Conservation (phyloP, 2,329 filamentous ascomycete species). For the Zasmidium cellare region DNA sequence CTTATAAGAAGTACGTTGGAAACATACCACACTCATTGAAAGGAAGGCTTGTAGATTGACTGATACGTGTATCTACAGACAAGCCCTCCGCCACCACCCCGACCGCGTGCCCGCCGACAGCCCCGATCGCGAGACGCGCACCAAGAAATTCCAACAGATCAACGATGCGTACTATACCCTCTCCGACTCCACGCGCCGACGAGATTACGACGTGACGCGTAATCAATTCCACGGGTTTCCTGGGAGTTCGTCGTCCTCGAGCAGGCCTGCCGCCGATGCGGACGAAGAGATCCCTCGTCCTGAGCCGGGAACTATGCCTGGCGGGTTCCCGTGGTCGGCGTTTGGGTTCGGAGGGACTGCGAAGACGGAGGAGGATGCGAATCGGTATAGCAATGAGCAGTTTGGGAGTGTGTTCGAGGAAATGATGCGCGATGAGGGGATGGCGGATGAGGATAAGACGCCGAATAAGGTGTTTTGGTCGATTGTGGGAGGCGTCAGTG, state of each 20-base stretch:
- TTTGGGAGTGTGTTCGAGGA: conserved; percentile 70
- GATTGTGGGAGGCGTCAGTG: conserved; percentile 79
- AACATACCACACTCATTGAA: neutral
- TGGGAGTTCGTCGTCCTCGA: conserved; percentile 26
- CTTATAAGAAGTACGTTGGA: conserved; percentile 73
- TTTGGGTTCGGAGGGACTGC: conserved; percentile 59
- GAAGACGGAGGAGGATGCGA: conserved; percentile 45
- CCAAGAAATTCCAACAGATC: conserved; percentile 84
- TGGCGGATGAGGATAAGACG: conserved; percentile 68
- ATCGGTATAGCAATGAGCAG: conserved; percentile 67
- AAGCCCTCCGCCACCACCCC: conserved; percentile 88
- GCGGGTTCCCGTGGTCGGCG: conserved; percentile 74
- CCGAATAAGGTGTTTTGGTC: conserved; percentile 81
- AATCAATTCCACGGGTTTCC: conserved; percentile 53
- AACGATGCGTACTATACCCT: conserved; percentile 94
- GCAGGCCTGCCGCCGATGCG: conserved; percentile 38
- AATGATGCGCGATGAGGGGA: conserved; percentile 56
- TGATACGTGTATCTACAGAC: conserved; percentile 35
- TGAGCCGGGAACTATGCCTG: conserved; percentile 36
- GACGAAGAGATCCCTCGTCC: conserved; percentile 53
- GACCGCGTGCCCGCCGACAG: conserved; percentile 84
- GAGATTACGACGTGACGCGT: conserved; percentile 80
- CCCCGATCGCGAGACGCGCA: conserved; percentile 77
- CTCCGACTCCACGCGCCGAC: conserved; percentile 72
- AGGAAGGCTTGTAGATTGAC: no score